Evolutionary conservation across 805 yeast species (phyloP).

Genomic region (Starmerella cellae): DNA sequence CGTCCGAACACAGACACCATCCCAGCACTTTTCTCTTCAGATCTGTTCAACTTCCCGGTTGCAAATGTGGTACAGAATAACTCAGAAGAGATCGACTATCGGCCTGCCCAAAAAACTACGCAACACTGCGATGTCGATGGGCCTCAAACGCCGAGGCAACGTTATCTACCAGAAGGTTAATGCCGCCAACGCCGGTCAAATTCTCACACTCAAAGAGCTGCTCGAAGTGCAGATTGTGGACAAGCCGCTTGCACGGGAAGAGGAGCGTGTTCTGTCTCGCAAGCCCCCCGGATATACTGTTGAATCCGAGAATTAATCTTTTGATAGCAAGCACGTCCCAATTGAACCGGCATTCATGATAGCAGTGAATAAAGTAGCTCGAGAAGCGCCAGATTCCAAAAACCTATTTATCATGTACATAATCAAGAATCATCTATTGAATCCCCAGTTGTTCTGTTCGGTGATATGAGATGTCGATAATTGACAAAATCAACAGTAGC

Average conservation of each 20-base stretch:
- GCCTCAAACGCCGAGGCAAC: conserved; percentile 61
- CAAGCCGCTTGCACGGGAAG: conserved; percentile 35
- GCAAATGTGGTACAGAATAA: conserved; percentile 35
- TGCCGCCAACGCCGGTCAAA: conserved; percentile 73
- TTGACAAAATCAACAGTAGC: too few species aligned
- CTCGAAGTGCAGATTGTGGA: conserved; percentile 68
- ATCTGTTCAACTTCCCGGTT: too few species aligned
- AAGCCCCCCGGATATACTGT: conserved; percentile 27
- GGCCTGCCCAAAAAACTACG: conserved; percentile 64
- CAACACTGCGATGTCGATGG: conserved; percentile 55
- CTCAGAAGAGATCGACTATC: conserved; percentile 69
- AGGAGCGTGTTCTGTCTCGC: conserved; percentile 29
- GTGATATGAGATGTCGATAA: too few species aligned
- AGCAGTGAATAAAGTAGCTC: too few species aligned
- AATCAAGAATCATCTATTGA: too few species aligned
- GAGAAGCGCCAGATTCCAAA: too few species aligned
- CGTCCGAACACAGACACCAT: too few species aligned
- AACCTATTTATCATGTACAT: too few species aligned
- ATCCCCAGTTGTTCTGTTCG: too few species aligned
- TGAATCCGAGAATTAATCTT: conserved; percentile 9
- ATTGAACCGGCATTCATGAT: too few species aligned
- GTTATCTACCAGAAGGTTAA: conserved; percentile 59
- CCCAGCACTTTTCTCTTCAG: too few species aligned
- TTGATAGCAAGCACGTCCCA: too few species aligned
- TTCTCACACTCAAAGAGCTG: conserved; percentile 71